phyloP scores from a whole-genome alignment of 2,329 filamentous ascomycete species.

The Colletotrichum sp. region DNA sequence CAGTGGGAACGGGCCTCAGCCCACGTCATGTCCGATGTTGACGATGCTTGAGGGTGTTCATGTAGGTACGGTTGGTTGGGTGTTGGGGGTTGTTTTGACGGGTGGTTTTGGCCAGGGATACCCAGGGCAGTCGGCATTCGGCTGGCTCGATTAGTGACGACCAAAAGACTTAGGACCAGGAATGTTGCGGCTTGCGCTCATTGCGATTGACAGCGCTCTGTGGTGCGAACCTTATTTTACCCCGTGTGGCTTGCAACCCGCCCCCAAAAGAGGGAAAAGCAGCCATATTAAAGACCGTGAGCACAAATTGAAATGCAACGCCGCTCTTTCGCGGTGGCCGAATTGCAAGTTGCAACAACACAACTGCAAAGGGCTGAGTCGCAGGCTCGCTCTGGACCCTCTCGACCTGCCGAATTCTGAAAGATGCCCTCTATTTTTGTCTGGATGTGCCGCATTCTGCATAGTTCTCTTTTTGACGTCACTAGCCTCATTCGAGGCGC shows the following conservation, averaged over 20 bases:
- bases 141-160: slow-evolving; percentile 5
- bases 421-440: slow-evolving; percentile 4
- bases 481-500: background rate
- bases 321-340: background rate
- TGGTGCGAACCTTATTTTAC: background rate
- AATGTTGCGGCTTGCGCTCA: background rate
- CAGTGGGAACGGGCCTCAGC: background rate
- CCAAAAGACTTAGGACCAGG: background rate
- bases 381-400: background rate
- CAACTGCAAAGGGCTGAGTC: background rate
- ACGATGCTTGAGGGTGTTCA: background rate
- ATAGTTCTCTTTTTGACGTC: background rate
- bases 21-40: background rate
- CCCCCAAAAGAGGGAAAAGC: background rate
- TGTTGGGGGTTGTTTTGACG: background rate
- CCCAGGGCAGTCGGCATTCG: slow-evolving; percentile 10
- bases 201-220: background rate
- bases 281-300: background rate
- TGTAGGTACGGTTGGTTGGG: background rate
- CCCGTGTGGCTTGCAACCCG: background rate
- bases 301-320: background rate
- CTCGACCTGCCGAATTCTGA: background rate
- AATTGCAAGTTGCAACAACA: background rate
- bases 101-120: slow-evolving; percentile 4
- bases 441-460: background rate